Evolutionary conservation across 352 stramenopile genomes (phyloP).

Genomic region (Phytophthora foliorum): DNA sequence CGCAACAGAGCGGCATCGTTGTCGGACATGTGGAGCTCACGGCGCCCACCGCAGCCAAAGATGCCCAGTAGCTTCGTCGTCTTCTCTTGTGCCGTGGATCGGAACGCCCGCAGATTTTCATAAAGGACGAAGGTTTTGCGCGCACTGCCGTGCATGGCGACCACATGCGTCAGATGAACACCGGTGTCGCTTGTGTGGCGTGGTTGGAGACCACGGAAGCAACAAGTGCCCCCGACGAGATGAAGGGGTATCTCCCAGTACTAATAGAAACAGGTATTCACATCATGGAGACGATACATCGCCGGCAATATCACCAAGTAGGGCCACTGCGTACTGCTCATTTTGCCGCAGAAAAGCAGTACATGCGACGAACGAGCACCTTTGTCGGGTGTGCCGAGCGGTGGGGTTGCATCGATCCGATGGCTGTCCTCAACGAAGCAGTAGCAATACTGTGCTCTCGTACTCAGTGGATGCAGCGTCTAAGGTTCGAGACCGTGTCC

Average conservation of each 20-base stretch:
- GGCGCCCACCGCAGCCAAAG: constrained; percentile 68
- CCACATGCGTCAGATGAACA: constrained; percentile 71
- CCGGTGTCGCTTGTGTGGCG: constrained; percentile 70
- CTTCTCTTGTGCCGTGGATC: constrained; percentile 48
- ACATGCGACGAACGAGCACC: constrained; percentile 63
- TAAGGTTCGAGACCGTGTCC: constrained; percentile 65
- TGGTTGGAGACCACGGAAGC: constrained; percentile 69
- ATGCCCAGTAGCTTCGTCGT: constrained; percentile 40
- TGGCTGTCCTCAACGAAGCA: constrained; percentile 54
- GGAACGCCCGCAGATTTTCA: constrained; percentile 51
- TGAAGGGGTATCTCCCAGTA: constrained; percentile 9
- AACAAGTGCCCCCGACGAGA: constrained; percentile 57
- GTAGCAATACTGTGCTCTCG: constrained; percentile 57
- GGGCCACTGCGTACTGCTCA: constrained; percentile 47
- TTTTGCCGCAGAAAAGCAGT: constrained; percentile 72
- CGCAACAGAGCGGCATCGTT: constrained; percentile 67
- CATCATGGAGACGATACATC: constrained; percentile 37
- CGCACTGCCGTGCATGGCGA: constrained; percentile 61
- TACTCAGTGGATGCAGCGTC: constrained; percentile 76
- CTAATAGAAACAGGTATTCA: constrained; percentile 19
- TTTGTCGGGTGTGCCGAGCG: constrained; percentile 66
- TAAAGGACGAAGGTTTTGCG: constrained; percentile 63
- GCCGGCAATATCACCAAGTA: constrained; percentile 20
- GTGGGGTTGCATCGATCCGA: constrained; percentile 70
- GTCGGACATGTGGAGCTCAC: constrained; percentile 60